Evolutionary conservation across 1,139 yeast species (phyloP).

Genomic region (Meyerozyma sp.): DNA sequence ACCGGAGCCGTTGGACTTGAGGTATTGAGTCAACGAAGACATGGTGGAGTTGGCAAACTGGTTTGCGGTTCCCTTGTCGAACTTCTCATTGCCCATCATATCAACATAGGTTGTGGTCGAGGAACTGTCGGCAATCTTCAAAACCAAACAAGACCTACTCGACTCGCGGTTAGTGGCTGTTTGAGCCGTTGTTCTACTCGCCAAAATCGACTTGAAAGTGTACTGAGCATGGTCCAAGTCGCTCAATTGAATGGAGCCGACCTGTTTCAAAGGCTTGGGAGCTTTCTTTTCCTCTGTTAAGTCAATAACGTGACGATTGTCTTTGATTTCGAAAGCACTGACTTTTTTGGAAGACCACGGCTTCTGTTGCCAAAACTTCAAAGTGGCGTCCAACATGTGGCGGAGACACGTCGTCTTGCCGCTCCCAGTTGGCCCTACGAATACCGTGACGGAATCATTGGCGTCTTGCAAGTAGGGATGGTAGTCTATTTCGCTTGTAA

Average conservation of each 20-base stretch:
- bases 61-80: slow-evolving; percentile 13
- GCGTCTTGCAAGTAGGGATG: slow-evolving; percentile 6
- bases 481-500: neutral
- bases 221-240: neutral
- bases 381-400: slow-evolving; percentile 10
- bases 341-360: slow-evolving; percentile 8
- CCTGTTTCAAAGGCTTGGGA: slow-evolving; percentile 10
- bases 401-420: slow-evolving; percentile 29
- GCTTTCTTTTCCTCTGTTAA: slow-evolving; percentile 10
- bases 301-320: slow-evolving; percentile 22
- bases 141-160: slow-evolving; percentile 24
- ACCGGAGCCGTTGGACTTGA: slow-evolving; percentile 10
- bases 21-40: slow-evolving; percentile 24
- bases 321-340: slow-evolving; percentile 27
- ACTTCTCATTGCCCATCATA: slow-evolving; percentile 28
- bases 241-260: slow-evolving; percentile 5
- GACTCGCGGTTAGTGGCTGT: slow-evolving; percentile 19
- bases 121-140: slow-evolving; percentile 18
- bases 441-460: slow-evolving; percentile 14
- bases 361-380: neutral
- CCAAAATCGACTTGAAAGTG: slow-evolving; percentile 10
- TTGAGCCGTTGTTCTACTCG: slow-evolving; percentile 15
- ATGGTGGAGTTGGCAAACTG: slow-evolving; percentile 25
- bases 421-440: slow-evolving; percentile 31
- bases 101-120: slow-evolving; percentile 23